Base-by-base conservation (phyloP, 169 alveolate species). In the Cyclospora cayetanensis region DNA sequence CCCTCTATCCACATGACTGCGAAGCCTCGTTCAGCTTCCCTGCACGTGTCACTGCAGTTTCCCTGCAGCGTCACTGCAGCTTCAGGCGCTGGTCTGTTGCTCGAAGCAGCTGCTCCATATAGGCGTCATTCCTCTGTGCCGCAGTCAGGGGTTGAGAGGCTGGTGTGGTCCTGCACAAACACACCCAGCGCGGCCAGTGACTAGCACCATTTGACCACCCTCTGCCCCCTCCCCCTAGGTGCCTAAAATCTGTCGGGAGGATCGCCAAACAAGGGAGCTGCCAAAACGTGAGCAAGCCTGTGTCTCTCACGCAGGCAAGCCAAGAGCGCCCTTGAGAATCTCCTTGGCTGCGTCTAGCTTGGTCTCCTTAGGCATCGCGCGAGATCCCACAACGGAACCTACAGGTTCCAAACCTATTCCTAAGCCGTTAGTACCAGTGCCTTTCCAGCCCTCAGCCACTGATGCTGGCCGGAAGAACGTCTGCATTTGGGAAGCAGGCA, bases 381-480 rank as follows among this genome's bases (percentile, higher is more conserved):
- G 89, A 15, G 68, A 79, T 4, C 89, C 89, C 12, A 79, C 46
- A 42, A 79, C 89, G 72, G 52, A 50, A 37, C 70, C 89, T 11
- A 79, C 74, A 12, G 89, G 89, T n/a, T 79, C 89, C 74, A 79
- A 31, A 63, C 89, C 89, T 31, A 79, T 79, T 22, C 89, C 89
- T 11, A 79, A 31, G 55, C 89, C 89, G 37, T 79, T 79, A 15
- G 52, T 27, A 15, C 89, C 89, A 29, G 89, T 27, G 34, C 68
- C 70, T 41, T 50, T 79, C 89, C 89, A 79, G 2, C 89, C 89
- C 53, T 79, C 72, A 1, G 39, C 89, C 46, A 52, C 31, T 15
- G 89, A 29, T 34, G 52, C 29, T 18, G 89, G 68, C 39, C 89
- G 89, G 74, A 50, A 79, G 31, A 79, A 79, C 34, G 89, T 79